Conservation (phyloP, 208 protist species). For the Porcisia deanei region DNA sequence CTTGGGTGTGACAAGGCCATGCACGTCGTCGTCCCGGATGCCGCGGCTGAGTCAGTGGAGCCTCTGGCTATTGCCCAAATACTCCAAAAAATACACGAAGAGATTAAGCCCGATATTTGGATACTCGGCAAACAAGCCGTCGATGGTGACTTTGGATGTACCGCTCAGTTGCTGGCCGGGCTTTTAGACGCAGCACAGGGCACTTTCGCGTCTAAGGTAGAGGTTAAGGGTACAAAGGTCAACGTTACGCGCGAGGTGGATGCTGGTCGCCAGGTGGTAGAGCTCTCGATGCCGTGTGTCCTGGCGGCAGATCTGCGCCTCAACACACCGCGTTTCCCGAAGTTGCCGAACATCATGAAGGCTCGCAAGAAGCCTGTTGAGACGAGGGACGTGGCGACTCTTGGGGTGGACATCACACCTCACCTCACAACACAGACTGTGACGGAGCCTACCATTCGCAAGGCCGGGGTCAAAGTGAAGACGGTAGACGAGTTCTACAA, state of each 20-base stretch:
- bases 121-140: conserved; percentile 97
- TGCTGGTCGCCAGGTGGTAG: conserved; percentile 92
- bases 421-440: conserved; percentile 68
- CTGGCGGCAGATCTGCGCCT: conserved; percentile 91
- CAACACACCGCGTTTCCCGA: conserved; percentile 96
- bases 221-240: conserved; percentile 72
- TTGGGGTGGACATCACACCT: conserved; percentile 89
- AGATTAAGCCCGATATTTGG: conserved; percentile 89
- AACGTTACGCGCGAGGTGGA: conserved; percentile 95
- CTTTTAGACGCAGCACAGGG: conserved; percentile 94
- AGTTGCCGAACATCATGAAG: conserved; percentile 98
- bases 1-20: conserved; percentile 96
- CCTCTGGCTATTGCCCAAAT: conserved; percentile 93
- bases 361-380: conserved; percentile 96
- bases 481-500: conserved; percentile 90
- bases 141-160: conserved; percentile 95
- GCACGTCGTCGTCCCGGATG: conserved; percentile 88
- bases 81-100: conserved; percentile 89
- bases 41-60: conserved; percentile 70
- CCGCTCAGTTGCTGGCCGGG: conserved; percentile 94
- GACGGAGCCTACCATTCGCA: conserved; percentile 75
- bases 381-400: conserved; percentile 54
- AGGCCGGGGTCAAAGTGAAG: conserved; percentile 92
- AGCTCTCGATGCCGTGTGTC: conserved; percentile 85
- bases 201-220: conserved; percentile 93